A percentile compares a stretch with the other conserved stretches of the same genome.
Evolutionary conservation across 2,329 filamentous ascomycete genomes (phyloP).

Genomic region (Mycosphaerella arachidis): DNA sequence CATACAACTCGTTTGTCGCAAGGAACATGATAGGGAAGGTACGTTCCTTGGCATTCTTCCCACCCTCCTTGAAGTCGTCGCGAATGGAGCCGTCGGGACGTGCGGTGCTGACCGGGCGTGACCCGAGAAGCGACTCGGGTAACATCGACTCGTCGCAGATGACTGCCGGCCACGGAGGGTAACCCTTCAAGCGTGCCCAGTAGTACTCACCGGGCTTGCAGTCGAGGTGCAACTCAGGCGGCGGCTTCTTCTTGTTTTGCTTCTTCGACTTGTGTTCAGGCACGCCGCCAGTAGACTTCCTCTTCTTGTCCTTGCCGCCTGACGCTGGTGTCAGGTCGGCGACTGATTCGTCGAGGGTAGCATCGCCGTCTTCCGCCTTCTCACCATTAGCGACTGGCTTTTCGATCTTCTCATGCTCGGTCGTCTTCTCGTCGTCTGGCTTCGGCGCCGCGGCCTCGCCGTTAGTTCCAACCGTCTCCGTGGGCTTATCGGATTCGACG

Average conservation of each 20-base stretch:
- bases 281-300: conserved; percentile 60
- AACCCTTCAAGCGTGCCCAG: conserved; percentile 90
- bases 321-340: conserved; percentile 24
- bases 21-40: conserved; percentile 96
- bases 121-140: conserved; percentile 68
- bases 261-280: conserved; percentile 71
- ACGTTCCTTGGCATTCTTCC: conserved; percentile 77
- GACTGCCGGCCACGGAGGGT: conserved; percentile 89
- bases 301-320: conserved; percentile 33
- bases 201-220: conserved; percentile 89
- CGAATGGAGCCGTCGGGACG: conserved; percentile 80
- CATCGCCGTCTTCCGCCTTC: conserved; percentile 21
- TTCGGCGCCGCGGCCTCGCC: conserved; percentile 23
- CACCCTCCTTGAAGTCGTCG: conserved; percentile 80
- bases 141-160: conserved; percentile 94
- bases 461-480: conserved; percentile 21
- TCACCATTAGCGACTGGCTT: conserved; percentile 23
- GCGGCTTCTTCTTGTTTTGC: conserved; percentile 78
- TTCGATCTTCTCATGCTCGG: conserved; percentile 26
- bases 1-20: conserved; percentile 94
- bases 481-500: conserved; percentile 14
- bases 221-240: conserved; percentile 62
- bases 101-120: conserved; percentile 77
- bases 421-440: conserved; percentile 24
- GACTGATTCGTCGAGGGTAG: conserved; percentile 18